Evolutionary conservation across 2,329 filamentous ascomycete genomes (phyloP).

Genomic region (Scedosporium apiospermum): DNA sequence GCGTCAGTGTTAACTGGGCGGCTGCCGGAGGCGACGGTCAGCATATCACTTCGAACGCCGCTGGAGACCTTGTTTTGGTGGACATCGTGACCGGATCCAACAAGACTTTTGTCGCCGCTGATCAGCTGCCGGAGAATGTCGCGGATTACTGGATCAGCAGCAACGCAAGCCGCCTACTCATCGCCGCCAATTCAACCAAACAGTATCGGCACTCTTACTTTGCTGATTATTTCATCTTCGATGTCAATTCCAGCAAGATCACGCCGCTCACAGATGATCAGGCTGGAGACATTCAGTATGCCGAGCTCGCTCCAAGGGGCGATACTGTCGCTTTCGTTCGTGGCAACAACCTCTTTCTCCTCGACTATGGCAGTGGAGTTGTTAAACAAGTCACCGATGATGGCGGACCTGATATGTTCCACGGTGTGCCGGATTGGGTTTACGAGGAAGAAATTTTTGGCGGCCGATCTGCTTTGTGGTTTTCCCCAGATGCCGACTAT

Average conservation of each 20-base stretch:
- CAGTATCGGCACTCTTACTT: conserved; percentile 61
- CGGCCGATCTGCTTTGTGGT: conserved; percentile 78
- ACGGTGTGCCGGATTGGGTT: conserved; percentile 67
- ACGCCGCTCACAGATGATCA: conserved; percentile 49
- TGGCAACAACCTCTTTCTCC: conserved; percentile 53
- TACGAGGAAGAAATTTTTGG: conserved; percentile 61
- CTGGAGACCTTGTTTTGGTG: conserved; percentile 47
- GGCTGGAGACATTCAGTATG: conserved; percentile 57
- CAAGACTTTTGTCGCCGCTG: conserved; percentile 47
- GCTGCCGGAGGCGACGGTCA: conserved; percentile 49
- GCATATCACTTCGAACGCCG: conserved; percentile 42
- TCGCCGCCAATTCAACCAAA: conserved; percentile 57
- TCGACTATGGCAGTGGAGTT: conserved; percentile 29
- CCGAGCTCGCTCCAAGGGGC: conserved; percentile 47
- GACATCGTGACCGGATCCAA: conserved; percentile 48
- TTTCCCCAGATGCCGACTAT: conserved; percentile 78
- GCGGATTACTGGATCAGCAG: conserved; percentile 52
- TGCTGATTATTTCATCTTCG: conserved; percentile 55
- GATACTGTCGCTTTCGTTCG: conserved; percentile 58
- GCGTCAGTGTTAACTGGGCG: conserved; percentile 46
- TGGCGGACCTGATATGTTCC: conserved; percentile 52
- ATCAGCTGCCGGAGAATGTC: conserved; percentile 44
- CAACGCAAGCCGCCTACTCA: conserved; percentile 48
- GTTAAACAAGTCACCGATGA: conserved; percentile 48
- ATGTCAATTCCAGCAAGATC: conserved; percentile 46